Conservation (phyloP, 139 green algal genomes). For the Chlorella sp. region DNA sequence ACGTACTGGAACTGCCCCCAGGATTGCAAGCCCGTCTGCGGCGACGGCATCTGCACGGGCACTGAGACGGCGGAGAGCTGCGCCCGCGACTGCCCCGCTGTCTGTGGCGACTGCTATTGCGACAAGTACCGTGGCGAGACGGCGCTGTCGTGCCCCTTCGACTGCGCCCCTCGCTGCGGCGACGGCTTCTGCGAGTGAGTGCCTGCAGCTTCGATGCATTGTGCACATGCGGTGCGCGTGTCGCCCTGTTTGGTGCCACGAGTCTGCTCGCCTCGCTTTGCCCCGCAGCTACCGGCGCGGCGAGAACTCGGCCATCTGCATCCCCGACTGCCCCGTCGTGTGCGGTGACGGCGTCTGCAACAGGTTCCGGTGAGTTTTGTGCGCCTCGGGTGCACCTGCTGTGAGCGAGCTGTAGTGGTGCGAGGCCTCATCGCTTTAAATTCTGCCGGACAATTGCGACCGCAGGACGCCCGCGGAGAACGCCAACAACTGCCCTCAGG, state of each 20-base stretch:
- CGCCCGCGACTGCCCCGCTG: neutral
- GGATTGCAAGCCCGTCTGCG: slow-evolving; percentile 2
- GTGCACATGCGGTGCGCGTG: neutral
- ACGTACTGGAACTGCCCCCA: slow-evolving; percentile 2
- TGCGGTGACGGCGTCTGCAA: slow-evolving; percentile 8
- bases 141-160: neutral
- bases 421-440: neutral
- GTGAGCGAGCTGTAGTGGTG: no score
- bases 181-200: neutral
- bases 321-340: neutral
- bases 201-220: neutral
- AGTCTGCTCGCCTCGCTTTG: neutral
- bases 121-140: neutral
- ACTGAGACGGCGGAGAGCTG: neutral
- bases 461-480: neutral
- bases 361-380: neutral
- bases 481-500: neutral
- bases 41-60: neutral
- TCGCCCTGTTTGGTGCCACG: neutral
- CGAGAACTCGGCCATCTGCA: neutral
- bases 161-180: neutral
- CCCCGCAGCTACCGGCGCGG: neutral
- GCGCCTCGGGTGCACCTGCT: no score
- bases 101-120: slow-evolving; percentile 3
- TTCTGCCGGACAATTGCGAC: neutral